Base-by-base conservation (phyloP, 495 filamentous ascomycete species). In the Copromyces sp. region DNA sequence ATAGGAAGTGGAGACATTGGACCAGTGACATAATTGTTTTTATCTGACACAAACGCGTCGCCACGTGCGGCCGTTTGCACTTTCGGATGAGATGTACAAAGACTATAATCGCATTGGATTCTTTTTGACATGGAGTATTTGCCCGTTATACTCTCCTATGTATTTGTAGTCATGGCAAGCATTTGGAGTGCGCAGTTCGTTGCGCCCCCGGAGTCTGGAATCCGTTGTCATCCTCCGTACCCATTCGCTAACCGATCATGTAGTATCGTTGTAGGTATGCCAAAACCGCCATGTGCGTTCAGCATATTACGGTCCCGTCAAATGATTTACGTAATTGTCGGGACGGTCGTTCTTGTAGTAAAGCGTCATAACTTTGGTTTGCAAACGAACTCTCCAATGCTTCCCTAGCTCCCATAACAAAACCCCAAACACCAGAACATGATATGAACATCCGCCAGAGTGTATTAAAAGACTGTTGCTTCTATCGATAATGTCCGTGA, bases 381-480 rank as follows among this genome's bases (percentile, higher is more conserved):
- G 53, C 53, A 35, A 16, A 65, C 14, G 53, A 35, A 65, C 32
- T 35, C 12, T 65, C 29, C 53, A 35, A 65, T 65, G 53, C 53
- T 65, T 35, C 53, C 53, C 29, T 65, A 65, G 53, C 53, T 35
- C 29, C 53, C 53, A 35, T 65, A 65, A 35, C 14, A 17, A 35
- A 65, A 65, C 29, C 29, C 53, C 53, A 65, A 65, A 65, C 53
- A 65, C 53, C 53, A 65, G 53, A 65, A 65, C 14, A 65, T 65
- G 53, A 65, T 35, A 65, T 65, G 53, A 65, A 65, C 14, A 35
- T 35, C 29, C 53, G 53, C 47, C 47, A 59, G 24, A 59, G 29
- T 59, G 47, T 65, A 37, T 65, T 32, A 9, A 17, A 9, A 65
- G 20, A 29, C 24, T 29, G 47, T 59, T 32, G 29, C 53, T 65